A percentile compares a stretch with the other conserved stretches of the same genome.
Evolutionary conservation across 192 early-diverging fungal species (phyloP).

Genomic region (Oehlia diaphana): DNA sequence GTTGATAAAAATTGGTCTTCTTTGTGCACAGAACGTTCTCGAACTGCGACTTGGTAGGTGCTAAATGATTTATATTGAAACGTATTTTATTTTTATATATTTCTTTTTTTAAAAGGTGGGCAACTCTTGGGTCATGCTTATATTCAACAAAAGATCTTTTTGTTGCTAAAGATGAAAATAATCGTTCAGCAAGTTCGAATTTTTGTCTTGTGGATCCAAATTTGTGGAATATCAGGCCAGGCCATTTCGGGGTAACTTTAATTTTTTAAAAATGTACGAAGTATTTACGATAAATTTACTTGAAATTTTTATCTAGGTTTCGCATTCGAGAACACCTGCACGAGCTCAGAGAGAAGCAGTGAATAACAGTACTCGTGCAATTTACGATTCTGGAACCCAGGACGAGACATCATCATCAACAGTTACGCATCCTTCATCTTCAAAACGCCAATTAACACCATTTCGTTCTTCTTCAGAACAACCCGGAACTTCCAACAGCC

Average conservation of each 20-base stretch:
- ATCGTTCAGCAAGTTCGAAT: slow-evolving; percentile 59
- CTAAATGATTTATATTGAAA: background rate
- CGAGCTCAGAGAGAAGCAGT: background rate
- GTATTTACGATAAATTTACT: background rate
- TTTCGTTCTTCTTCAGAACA: slow-evolving; percentile 14
- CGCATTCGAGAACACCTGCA: slow-evolving; percentile 7
- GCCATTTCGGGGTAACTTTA: slow-evolving; percentile 38
- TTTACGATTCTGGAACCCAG: background rate
- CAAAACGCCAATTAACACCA: slow-evolving; percentile 13
- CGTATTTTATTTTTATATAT: background rate
- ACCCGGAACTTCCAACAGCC: slow-evolving; percentile 22
- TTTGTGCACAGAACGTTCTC: slow-evolving; percentile 60
- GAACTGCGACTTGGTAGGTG: slow-evolving; percentile 61
- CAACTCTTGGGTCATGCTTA: slow-evolving; percentile 62
- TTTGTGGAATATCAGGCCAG: slow-evolving; percentile 61
- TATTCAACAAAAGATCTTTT: slow-evolving; percentile 66
- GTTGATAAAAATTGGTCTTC: slow-evolving; percentile 65
- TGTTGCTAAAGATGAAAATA: slow-evolving; percentile 53
- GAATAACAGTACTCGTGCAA: background rate
- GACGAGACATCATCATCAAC: background rate
- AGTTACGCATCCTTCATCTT: background rate
- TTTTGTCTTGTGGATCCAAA: slow-evolving; percentile 58
- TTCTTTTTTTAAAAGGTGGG: slow-evolving; percentile 48
- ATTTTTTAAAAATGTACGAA: slow-evolving; percentile 1
- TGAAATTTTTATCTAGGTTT: background rate